Evolutionary conservation across 2,329 filamentous ascomycete species (phyloP).

Genomic region (Diaporthe sp.): DNA sequence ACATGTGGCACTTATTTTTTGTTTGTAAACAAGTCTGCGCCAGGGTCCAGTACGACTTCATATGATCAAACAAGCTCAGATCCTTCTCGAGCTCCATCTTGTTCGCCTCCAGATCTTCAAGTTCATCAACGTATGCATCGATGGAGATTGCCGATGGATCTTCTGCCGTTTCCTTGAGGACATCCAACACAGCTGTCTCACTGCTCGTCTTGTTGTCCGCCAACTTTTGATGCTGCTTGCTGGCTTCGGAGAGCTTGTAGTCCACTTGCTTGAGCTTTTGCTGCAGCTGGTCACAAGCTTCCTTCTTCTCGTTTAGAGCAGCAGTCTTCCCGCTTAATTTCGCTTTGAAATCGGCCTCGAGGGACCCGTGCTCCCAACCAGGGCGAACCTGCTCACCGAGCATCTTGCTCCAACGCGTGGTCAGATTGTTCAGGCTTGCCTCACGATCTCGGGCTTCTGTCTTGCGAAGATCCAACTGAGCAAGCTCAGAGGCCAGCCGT

Average conservation of each 20-base stretch:
- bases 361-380: conserved; percentile 76
- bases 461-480: conserved; percentile 85
- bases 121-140: conserved; percentile 67
- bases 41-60: conserved; percentile 79
- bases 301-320: conserved; percentile 74
- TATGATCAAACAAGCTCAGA: conserved; percentile 75
- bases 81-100: conserved; percentile 76
- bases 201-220: conserved; percentile 72
- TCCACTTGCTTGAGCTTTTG: conserved; percentile 84
- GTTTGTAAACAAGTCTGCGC: conserved; percentile 76
- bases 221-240: conserved; percentile 75
- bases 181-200: conserved; percentile 67
- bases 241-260: conserved; percentile 76
- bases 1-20: conserved; percentile 82
- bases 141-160: conserved; percentile 56
- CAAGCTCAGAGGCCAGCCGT: conserved; percentile 83
- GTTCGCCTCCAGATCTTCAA: conserved; percentile 63
- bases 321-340: conserved; percentile 70
- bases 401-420: conserved; percentile 79
- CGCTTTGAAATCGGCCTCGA: conserved; percentile 80
- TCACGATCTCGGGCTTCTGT: conserved; percentile 83
- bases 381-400: conserved; percentile 74
- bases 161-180: conserved; percentile 60
- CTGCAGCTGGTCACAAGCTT: conserved; percentile 76
- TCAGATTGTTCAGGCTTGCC: conserved; percentile 82